phyloP scores from a whole-genome alignment of 805 yeast species.

The Cyberlindnera petersonii region DNA sequence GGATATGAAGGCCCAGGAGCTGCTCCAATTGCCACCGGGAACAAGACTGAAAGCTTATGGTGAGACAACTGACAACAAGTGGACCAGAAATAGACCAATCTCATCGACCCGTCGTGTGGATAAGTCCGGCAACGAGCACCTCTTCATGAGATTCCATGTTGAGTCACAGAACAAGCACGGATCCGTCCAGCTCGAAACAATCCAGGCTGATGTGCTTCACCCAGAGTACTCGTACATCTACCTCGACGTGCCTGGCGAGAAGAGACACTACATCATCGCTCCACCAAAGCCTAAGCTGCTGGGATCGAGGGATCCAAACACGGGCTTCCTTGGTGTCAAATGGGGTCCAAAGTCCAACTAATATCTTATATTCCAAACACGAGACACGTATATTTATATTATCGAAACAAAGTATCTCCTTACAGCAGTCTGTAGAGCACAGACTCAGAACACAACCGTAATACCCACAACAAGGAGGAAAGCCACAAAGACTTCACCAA shows the following conservation, averaged over 20 bases:
- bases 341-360: constrained; percentile 77
- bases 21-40: constrained; percentile 45
- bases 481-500: constrained; percentile 5
- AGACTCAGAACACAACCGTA: constrained; percentile 1
- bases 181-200: constrained; percentile 74
- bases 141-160: constrained; percentile 82
- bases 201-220: constrained; percentile 57
- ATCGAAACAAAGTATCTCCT: not conserved
- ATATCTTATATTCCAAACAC: not conserved
- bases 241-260: constrained; percentile 68
- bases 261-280: constrained; percentile 64
- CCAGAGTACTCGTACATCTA: constrained; percentile 72
- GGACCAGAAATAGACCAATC: constrained; percentile 88
- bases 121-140: constrained; percentile 73
- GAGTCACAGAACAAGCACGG: constrained; percentile 66
- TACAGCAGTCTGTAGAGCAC: not conserved
- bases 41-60: constrained; percentile 81
- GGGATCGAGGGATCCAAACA: constrained; percentile 33
- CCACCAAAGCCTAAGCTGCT: constrained; percentile 50
- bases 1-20: constrained; percentile 53
- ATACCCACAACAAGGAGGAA: constrained; percentile 7
- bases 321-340: constrained; percentile 73
- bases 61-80: constrained; percentile 61
- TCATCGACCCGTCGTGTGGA: constrained; percentile 64
- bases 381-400: not conserved